A percentile compares a stretch with the other conserved stretches of the same genome.
phyloP scores from a whole-genome alignment of 169 alveolate genomes.

The Plasmodium coatneyi region DNA sequence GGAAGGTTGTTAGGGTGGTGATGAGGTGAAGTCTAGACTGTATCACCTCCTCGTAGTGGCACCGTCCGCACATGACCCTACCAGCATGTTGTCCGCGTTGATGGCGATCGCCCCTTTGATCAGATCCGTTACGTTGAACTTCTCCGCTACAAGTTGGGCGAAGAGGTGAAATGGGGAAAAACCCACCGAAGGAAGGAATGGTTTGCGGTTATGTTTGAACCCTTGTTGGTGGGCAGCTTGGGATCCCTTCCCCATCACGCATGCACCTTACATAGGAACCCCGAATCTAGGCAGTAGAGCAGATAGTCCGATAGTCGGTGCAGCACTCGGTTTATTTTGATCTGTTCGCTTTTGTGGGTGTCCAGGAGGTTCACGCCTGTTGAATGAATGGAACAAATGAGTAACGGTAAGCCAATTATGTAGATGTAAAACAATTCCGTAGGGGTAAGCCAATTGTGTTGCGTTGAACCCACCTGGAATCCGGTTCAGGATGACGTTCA shows the following conservation, averaged over 20 bases:
- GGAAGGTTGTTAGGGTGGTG: no score
- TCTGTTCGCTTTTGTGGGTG: conserved; percentile 47
- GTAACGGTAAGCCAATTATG: background rate
- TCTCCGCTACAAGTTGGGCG: conserved; percentile 14
- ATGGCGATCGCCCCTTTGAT: conserved; percentile 30
- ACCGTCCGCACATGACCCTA: background rate
- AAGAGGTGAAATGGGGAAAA: background rate
- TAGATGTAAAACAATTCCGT: background rate
- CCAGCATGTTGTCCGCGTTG: conserved; percentile 12
- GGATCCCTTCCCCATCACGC: background rate
- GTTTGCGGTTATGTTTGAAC: background rate
- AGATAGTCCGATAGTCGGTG: conserved; percentile 55
- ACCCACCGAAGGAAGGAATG: background rate
- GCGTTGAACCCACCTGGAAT: conserved; percentile 9
- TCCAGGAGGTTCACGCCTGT: conserved; percentile 50
- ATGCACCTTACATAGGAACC: conserved; percentile 29
- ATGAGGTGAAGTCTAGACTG: background rate
- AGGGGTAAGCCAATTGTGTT: background rate
- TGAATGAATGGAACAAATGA: background rate
- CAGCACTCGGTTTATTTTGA: conserved; percentile 30
- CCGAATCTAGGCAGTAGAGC: conserved; percentile 32
- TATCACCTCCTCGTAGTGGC: background rate
- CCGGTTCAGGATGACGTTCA: conserved; percentile 21
- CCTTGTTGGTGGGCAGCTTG: background rate
- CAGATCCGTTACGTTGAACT: conserved; percentile 39